Evolutionary conservation across 441 rosid species (phyloP).

Genomic region (Daphne laureola): DNA sequence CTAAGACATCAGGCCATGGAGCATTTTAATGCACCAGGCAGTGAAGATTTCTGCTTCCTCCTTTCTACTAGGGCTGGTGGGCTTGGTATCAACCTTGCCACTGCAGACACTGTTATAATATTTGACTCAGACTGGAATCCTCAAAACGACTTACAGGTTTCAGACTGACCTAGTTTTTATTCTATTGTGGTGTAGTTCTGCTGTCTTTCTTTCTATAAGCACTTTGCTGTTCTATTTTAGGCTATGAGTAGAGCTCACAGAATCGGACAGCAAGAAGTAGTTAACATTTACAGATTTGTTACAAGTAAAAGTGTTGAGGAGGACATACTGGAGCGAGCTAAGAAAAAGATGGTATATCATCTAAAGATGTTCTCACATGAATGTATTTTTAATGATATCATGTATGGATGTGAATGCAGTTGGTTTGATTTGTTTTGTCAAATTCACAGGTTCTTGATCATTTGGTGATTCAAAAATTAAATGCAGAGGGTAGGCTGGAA

Average conservation of each 20-base stretch:
- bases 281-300: conserved; percentile 97
- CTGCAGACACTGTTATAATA: conserved; percentile 98
- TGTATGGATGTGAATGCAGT: conserved; percentile 4
- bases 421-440: conserved; percentile 16
- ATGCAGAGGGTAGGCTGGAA: conserved; percentile 99
- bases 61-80: conserved; percentile 99
- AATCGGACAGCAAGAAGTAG: conserved; percentile 99
- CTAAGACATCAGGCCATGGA: conserved; percentile 99
- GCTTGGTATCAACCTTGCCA: conserved; percentile 97
- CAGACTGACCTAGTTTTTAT: conserved; percentile 7
- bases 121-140: conserved; percentile 99
- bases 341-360: conserved; percentile 83
- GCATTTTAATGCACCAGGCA: conserved; percentile 97
- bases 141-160: conserved; percentile 97
- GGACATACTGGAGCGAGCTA: conserved; percentile 98
- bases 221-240: conserved; percentile 34
- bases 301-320: conserved; percentile 99
- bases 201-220: conserved; percentile 1
- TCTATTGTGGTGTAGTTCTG: conserved; percentile 7
- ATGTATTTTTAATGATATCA: not conserved
- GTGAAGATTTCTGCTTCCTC: conserved; percentile 99
- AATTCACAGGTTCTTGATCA: conserved; percentile 88
- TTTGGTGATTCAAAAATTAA: conserved; percentile 96
- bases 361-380: conserved; percentile 1
- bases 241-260: conserved; percentile 99